A percentile compares a stretch with the other conserved stretches of the same genome.
These are phyloP conservation scores for Xylariomycetidae sp. DNA, from an alignment of 2,329 filamentous ascomycete species.

Conservation along the genomic window DNA sequence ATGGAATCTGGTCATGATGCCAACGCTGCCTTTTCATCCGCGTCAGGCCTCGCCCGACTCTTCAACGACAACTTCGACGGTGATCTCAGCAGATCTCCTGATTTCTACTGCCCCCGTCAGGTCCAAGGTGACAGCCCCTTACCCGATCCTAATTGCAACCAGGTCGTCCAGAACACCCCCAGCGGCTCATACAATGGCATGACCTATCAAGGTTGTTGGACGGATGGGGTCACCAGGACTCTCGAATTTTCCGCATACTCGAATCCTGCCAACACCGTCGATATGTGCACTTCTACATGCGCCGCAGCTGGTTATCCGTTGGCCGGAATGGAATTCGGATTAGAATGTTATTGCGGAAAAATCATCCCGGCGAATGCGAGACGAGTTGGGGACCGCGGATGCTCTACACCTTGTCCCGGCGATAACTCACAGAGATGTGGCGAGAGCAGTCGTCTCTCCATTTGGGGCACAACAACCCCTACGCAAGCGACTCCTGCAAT, in stretches of 20 bases:
- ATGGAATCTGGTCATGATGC: slow-evolving; percentile 9
- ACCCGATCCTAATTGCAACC: slow-evolving; percentile 4
- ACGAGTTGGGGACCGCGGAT: background rate
- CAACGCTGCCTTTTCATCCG: slow-evolving; percentile 5
- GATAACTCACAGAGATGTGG: too few relatives aligned
- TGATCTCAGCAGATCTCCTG: slow-evolving; percentile 2
- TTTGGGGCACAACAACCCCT: background rate
- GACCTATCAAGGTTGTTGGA: too few relatives aligned
- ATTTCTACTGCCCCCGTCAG: slow-evolving; percentile 8
- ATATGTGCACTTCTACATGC: too few relatives aligned
- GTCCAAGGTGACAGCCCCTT: slow-evolving; percentile 6
- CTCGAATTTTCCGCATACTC: too few relatives aligned
- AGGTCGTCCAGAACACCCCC: too few relatives aligned
- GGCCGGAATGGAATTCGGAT: slow-evolving; percentile 1
- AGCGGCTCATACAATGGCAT: too few relatives aligned
- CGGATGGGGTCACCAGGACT: too few relatives aligned
- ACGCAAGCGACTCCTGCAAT: background rate
- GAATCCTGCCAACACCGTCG: too few relatives aligned
- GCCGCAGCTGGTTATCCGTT: too few relatives aligned
- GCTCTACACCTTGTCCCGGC: too few relatives aligned
- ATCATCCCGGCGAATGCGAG: background rate
- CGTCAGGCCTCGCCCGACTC: slow-evolving; percentile 7
- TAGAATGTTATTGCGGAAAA: background rate
- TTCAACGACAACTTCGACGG: slow-evolving; percentile 11
- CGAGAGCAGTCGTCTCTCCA: too few relatives aligned